Evolutionary conservation across 2,329 filamentous ascomycete genomes (phyloP), one percentile per base, ranked within the genome.

Genomic region (Mycogone perniciosa): DNA sequence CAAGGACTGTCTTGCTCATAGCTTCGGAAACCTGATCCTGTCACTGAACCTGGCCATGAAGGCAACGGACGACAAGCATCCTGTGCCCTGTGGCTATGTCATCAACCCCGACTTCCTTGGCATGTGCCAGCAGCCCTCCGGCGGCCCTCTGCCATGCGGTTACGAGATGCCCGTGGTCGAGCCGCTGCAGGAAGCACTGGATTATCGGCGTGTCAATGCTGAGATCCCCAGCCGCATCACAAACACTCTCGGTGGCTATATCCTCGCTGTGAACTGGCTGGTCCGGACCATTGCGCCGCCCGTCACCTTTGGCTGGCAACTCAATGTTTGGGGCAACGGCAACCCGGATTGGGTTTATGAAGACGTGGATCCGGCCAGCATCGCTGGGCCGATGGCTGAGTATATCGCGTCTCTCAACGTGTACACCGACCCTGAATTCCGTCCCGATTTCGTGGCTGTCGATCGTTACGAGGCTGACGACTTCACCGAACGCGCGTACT

Each of bases 381-480:
- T 27, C 5, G 38, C 45, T 4, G n/a, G n/a, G 35, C 4, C 10
- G 8, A 48, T 46, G 11, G 27, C 29, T 7, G 13, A 37, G 1
- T 52, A 37, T 8, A 31, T 34, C 30, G 45, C 29, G 41, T 8
- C 34, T 4, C 8, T 52, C 6, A 46, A 46, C 7, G 42, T 29
- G 10, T 48, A 39, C 27, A 20, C 20, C 20, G 50, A 45, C 7
- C n/a, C 4, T 27, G 41, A 41, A n/a, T 7, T 27, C 11, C 5
- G 8, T 6, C 50, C 50, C 11, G 41, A 52, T 33, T 52, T 52
- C 35, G 10, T 52, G 33, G 50, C 46, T 13, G 40, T 48, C 11
- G 41, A 48, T 31, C 45, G 50, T 27, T 52, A 48, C 30, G 46
- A 48, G n/a, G 50, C 50, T 8, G 50, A 52, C 11, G 50, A 45